Evolutionary conservation across 441 rosid species (phyloP), one percentile per base, ranked within the genome.

Genomic region (Bocquillonia castaneifolia): DNA sequence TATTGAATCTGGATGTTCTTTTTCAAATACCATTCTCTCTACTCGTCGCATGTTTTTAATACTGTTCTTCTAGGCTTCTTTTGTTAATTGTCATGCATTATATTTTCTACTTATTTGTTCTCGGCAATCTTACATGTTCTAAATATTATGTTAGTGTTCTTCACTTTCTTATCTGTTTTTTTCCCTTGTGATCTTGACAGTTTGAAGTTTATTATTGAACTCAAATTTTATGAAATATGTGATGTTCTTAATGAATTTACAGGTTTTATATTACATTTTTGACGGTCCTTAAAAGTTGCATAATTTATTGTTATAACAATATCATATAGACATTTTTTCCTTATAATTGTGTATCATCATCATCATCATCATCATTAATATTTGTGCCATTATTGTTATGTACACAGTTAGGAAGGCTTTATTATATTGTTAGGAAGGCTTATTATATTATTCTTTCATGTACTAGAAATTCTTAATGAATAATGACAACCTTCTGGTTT

Each of bases 291-390:
- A 29, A 22, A 63, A 63, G 10, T 29, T 45, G 37, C 54, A 17
- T 63, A 29, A 32, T 63, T 45, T 47, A 28, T 63, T 59, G n/a
- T 47, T 18, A 29, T 63, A 28, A 18, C 28, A 64, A 44, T 44
- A 18, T 45, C 2, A 29, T 28, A n/a, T n/a, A n/a, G n/a, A n/a
- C n/a, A n/a, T n/a, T n/a, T n/a, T n/a, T n/a, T n/a, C n/a, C n/a
- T n/a, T n/a, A n/a, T n/a, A n/a, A n/a, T n/a, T n/a, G n/a, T n/a
- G n/a, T n/a, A n/a, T n/a, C n/a, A 8, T 17, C 37, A 34, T 34
- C 37, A 34, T 34, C 37, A 34, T 34, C 37, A 34, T 34, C 37
- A 34, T 34, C 37, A 34, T 34, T 7, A 34, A 3, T 7, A 34
- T 34, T 47, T 10, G 28, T 7, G 8, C 45, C n/a, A 18, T 63